Conservation (phyloP, 2,329 filamentous ascomycete genomes). For the Aspergillus pseudoviridinutans region DNA sequence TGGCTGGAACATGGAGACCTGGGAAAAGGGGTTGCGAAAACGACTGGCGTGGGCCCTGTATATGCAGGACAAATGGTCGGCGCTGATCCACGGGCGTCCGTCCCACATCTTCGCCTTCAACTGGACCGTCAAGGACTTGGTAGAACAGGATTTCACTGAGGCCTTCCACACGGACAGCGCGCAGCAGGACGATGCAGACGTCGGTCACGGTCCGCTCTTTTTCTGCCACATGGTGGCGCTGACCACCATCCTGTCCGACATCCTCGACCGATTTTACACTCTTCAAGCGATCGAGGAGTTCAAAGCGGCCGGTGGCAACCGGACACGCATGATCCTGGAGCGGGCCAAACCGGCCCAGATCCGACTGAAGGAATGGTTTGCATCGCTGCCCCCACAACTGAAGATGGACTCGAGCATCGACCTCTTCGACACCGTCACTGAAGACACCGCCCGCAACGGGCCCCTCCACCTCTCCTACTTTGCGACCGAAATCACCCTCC, state of each 20-base stretch:
- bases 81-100: slow-evolving; percentile 77
- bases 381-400: slow-evolving; percentile 44
- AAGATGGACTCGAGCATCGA: slow-evolving; percentile 49
- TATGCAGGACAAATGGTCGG: slow-evolving; percentile 93
- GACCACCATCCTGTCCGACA: slow-evolving; percentile 50
- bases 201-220: slow-evolving; percentile 41
- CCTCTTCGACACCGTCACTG: slow-evolving; percentile 40
- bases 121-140: slow-evolving; percentile 65
- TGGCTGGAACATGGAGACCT: slow-evolving; percentile 79
- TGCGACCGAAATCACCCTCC: slow-evolving; percentile 87
- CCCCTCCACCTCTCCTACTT: slow-evolving; percentile 91
- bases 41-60: slow-evolving; percentile 86
- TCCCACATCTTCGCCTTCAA: slow-evolving; percentile 68
- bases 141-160: slow-evolving; percentile 39
- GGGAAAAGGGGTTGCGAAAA: slow-evolving; percentile 82
- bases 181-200: slow-evolving; percentile 28
- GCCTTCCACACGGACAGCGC: slow-evolving; percentile 27
- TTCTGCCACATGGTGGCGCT: slow-evolving; percentile 52
- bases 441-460: slow-evolving; percentile 48
- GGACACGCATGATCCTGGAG: slow-evolving; percentile 49
- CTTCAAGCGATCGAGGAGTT: slow-evolving; percentile 46
- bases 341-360: slow-evolving; percentile 53
- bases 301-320: slow-evolving; percentile 37
- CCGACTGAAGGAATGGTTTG: slow-evolving; percentile 51
- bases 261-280: slow-evolving; percentile 52